phyloP scores from a whole-genome alignment of 2,329 filamentous ascomycete genomes.

The Epichloe brachyelytri region DNA sequence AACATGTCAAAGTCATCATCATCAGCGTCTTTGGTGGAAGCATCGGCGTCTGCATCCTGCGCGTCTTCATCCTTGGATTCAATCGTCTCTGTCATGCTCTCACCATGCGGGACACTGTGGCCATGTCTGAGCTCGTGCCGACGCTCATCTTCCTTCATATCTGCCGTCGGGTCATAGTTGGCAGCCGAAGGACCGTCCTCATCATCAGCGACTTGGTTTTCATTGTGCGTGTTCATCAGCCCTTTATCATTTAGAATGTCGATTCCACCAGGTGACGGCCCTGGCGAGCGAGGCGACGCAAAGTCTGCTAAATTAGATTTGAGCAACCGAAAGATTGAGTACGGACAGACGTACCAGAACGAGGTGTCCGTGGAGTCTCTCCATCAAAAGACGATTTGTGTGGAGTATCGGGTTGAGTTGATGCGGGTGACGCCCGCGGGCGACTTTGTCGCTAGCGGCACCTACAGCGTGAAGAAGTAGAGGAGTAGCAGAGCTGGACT shows the following conservation, averaged over 20 bases:
- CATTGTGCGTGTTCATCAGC: slow-evolving; percentile 47
- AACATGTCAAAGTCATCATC: slow-evolving; percentile 76
- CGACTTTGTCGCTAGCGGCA: slow-evolving; percentile 43
- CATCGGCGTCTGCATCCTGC: slow-evolving; percentile 8
- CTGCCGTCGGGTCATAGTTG: slow-evolving; percentile 79
- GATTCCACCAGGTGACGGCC: slow-evolving; percentile 43
- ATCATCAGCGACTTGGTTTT: slow-evolving; percentile 22
- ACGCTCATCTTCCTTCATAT: slow-evolving; percentile 74
- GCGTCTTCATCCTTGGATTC: background rate
- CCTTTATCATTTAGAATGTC: slow-evolving; percentile 54
- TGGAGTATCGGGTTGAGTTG: slow-evolving; percentile 32
- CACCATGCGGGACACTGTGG: slow-evolving; percentile 37
- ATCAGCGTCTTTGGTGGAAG: slow-evolving; percentile 41
- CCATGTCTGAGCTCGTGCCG: slow-evolving; percentile 53
- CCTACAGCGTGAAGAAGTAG: slow-evolving; percentile 64
- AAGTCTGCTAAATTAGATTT: slow-evolving; percentile 19
- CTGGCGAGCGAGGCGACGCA: slow-evolving; percentile 28
- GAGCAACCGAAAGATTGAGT: background rate
- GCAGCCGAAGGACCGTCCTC: slow-evolving; percentile 78
- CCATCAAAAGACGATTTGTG: slow-evolving; percentile 16
- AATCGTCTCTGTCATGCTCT: slow-evolving; percentile 13
- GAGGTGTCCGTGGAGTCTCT: slow-evolving; percentile 31
- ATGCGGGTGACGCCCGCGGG: slow-evolving; percentile 41
- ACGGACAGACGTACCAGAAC: slow-evolving; percentile 31
- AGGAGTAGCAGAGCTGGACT: slow-evolving; percentile 62